Evolutionary conservation across 371 early-diverging fungal species (phyloP).

Genomic region (Mortierella sp.): DNA sequence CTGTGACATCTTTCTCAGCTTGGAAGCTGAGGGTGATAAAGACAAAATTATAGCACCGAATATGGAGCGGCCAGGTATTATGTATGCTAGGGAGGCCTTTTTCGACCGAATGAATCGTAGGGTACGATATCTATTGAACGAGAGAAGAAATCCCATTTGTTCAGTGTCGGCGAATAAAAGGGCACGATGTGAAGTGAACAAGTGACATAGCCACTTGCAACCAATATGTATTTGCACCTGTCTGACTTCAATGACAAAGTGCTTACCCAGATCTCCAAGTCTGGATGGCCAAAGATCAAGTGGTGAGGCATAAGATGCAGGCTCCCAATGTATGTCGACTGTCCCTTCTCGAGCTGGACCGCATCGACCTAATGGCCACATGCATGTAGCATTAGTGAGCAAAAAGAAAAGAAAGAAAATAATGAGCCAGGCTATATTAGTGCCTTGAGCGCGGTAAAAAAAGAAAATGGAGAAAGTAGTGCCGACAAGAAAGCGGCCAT

Average conservation of each 20-base stretch:
- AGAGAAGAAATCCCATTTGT: neutral
- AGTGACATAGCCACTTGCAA: neutral
- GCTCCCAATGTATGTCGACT: conserved; percentile 70
- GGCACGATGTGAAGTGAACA: neutral
- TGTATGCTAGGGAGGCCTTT: conserved; percentile 64
- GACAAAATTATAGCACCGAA: conserved; percentile 87
- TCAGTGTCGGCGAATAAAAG: neutral
- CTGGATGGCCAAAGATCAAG: conserved; percentile 77
- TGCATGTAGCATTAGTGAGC: neutral
- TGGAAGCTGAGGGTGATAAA: conserved; percentile 77
- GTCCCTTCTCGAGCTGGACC: conserved; percentile 73
- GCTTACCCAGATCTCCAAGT: conserved; percentile 80
- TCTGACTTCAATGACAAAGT: neutral
- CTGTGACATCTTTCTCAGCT: conserved; percentile 79
- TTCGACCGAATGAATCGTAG: conserved; percentile 87
- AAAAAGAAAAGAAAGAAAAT: neutral
- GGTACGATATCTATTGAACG: conserved; percentile 79
- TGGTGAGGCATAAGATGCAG: conserved; percentile 86
- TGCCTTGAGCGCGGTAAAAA: neutral
- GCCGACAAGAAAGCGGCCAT: neutral
- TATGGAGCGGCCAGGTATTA: conserved; percentile 69
- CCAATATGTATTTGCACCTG: neutral
- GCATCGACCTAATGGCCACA: conserved; percentile 65
- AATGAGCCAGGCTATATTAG: neutral
- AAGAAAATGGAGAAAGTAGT: neutral